phyloP scores from a whole-genome alignment of 2,329 filamentous ascomycete genomes.

The Lachnellula arida region DNA sequence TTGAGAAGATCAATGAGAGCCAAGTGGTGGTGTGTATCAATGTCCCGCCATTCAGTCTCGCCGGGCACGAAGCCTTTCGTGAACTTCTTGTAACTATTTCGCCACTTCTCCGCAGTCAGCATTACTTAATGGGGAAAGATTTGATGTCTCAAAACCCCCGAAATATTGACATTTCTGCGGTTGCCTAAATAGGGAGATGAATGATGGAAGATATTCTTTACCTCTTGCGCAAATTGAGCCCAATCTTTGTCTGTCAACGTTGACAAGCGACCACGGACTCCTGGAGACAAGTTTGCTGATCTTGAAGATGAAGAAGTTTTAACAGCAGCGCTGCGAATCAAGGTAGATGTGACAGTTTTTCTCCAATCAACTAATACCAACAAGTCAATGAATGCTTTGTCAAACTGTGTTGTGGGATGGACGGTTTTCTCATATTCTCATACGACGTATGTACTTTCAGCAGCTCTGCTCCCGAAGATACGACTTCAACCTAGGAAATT shows the following conservation, averaged over 20 bases:
- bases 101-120: conserved; percentile 48
- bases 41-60: conserved; percentile 54
- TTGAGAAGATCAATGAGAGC: conserved; percentile 56
- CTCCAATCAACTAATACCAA: conserved; percentile 60
- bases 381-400: not conserved
- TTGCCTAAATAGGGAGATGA: too few species aligned
- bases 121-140: too few species aligned
- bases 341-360: conserved; percentile 55
- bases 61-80: conserved; percentile 47
- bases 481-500: too few species aligned
- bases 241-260: conserved; percentile 54
- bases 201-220: too few species aligned
- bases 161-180: too few species aligned
- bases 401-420: not conserved
- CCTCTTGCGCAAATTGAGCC: conserved; percentile 55
- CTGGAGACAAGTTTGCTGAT: conserved; percentile 40
- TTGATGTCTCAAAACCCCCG: too few species aligned
- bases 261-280: conserved; percentile 44
- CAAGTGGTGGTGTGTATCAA: conserved; percentile 67
- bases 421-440: too few species aligned
- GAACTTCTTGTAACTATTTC: conserved; percentile 58
- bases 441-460: too few species aligned
- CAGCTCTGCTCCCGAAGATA: too few species aligned
- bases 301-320: conserved; percentile 45
- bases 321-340: conserved; percentile 46